Percentiles rank a stretch among this genome's conserved stretches.
Evolutionary conservation across 345 rosid species (phyloP).

Genomic region (Microcos paniculata): DNA sequence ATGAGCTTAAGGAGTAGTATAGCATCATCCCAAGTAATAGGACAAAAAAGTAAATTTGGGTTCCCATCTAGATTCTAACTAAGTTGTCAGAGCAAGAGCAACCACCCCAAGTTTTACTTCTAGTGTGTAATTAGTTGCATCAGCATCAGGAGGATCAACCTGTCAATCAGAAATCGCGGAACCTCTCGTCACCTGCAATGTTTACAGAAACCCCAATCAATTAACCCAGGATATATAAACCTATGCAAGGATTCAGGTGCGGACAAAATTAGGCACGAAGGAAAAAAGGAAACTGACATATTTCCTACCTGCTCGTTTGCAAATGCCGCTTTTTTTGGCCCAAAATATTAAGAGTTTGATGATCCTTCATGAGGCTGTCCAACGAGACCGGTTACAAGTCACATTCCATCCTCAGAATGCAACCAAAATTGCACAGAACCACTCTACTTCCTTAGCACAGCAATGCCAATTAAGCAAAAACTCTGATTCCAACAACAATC

Average conservation of each 20-base stretch:
- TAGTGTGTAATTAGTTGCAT: conserved; percentile 5
- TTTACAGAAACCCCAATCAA: neutral
- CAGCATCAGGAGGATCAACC: conserved; percentile 28
- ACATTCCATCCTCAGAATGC: conserved; percentile 20
- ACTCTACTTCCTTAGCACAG: conserved; percentile 12
- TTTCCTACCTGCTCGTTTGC: conserved; percentile 36
- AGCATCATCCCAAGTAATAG: neutral
- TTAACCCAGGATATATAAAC: neutral
- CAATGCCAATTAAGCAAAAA: conserved; percentile 25
- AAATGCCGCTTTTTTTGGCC: conserved; percentile 26
- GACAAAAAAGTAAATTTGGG: neutral
- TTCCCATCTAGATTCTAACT: conserved; percentile 20
- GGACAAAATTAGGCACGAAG: neutral
- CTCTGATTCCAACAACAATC: conserved; percentile 26
- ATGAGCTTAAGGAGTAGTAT: neutral
- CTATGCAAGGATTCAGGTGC: neutral
- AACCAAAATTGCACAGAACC: conserved; percentile 1
- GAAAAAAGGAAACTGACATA: neutral
- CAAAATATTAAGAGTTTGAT: conserved; percentile 23
- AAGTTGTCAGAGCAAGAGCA: neutral
- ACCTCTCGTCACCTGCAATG: conserved; percentile 27
- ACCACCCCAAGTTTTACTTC: conserved; percentile 25
- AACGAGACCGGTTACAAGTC: conserved; percentile 27
- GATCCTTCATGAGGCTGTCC: conserved; percentile 38
- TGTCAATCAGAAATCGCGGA: conserved; percentile 11